Base-by-base conservation (phyloP, 108 stramenopile species). In the Nannochloropsis granulata region DNA sequence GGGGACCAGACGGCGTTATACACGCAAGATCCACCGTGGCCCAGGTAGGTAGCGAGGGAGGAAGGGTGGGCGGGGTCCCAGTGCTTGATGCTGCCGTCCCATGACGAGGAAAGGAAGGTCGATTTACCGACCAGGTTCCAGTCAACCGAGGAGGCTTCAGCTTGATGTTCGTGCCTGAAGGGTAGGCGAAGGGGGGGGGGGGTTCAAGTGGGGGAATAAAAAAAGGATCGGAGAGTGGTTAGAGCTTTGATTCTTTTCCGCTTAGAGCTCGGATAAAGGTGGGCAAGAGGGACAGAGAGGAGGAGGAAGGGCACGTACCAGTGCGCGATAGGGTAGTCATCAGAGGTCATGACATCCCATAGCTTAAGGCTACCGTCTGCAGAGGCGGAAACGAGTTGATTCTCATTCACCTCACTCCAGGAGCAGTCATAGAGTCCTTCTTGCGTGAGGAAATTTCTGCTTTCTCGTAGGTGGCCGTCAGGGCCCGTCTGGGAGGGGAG, bases 401-500 rank as follows among this genome's bases (percentile, higher is more conserved):
- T 56, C n/a, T 88, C 86, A 43, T 89, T 86, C 25, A 83, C 83
- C 46, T 89, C 89, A 25, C 86, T 89, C 89, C 89, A 89, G 25
- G 83, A 84, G 81, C 89, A 89, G 81, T 89, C 89, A 43, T 46
- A 89, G 0, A 89, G 82, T 10, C 89, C 89, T 16, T 88, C 89
- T 45, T 89, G 89, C 78, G 89, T 89, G 78, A 88, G 86, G 44
- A 89, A 89, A 86, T 84, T 87, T n/a, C 89, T 88, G 34, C 86
- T 43, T 79, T 86, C 25, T 14, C 24, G 79, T 24, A 43, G 12
- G 12, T 24, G 71, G 26, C 82, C 83, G 43, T 43, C 78, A 13
- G 83, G 78, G 24, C 21, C 79, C 14, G 43, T 71, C 71, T 82
- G 34, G n/a, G n/a, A 71, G 56, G 56, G 56, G 56, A 71, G 10